Evolutionary conservation across 1,284 basidiomycete species (phyloP), one percentile per base, ranked within the genome.

Genomic region (Golubevia sp.): DNA sequence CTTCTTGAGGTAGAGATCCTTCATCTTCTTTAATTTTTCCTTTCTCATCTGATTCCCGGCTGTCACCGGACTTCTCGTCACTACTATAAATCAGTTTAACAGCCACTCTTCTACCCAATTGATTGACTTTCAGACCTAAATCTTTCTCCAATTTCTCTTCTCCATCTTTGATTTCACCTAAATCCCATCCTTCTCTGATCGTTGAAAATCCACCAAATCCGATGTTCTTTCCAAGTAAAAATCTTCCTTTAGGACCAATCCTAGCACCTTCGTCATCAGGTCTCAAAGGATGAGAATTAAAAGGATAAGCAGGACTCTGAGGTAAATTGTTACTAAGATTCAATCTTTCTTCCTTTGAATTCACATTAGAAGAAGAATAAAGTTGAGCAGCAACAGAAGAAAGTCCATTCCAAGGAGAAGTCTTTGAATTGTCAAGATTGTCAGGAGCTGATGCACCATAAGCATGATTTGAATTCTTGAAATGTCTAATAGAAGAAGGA

Each of bases 121-220:
- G 38, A 8, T 44, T 30, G 51, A 64, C 20, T 44, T 49, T 44
- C 26, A 49, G 5, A 8, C 30, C 21, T n/a, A 20, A 18, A 7
- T 27, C 55, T 56, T 15, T 8, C 27, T 30, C 30, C 18, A 18
- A 27, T 3, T 15, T 48, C 3, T 58, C 63, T 25, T 66, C 62
- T 11, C 61, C 50, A 15, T 23, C 62, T 2, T 11, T 25, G 8
- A 25, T 58, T 20, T 30, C 6, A 15, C 24, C 26, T 48, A 72
- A 55, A 55, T 76, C 76, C 70, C 65, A 78, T 11, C 61, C 76
- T 58, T 77, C 74, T 5, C 73, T 62, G 4, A 79, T 68, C 3
- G 71, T 75, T 23, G 71, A 74, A 52, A 73, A 77, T 38, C 76
- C 76, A 54, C 76, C 76, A 6, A 71, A 70, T 44, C 74, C 76